phyloP scores from a whole-genome alignment of 163 green algal species.

The Coccomyxa subellipsoidea region DNA sequence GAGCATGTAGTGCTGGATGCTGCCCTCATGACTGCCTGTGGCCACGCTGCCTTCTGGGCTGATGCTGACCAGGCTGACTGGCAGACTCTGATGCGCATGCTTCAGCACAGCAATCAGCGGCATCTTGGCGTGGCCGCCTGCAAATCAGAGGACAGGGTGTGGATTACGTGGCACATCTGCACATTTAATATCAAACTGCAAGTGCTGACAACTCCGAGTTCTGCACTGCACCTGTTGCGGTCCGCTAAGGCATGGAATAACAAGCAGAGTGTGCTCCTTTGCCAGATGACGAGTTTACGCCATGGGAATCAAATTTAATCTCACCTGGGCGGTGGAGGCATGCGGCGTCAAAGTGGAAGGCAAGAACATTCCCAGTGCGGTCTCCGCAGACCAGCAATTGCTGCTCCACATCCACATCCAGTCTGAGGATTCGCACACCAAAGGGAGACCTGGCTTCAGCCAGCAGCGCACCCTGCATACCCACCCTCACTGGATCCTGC shows the following conservation, averaged over 20 bases:
- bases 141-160: not conserved
- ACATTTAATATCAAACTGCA: not conserved
- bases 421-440: not conserved
- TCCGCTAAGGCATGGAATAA: not conserved
- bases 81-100: not conserved
- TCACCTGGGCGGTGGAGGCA: not conserved
- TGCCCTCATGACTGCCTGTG: slow-evolving; percentile 2
- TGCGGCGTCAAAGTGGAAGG: not conserved
- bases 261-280: not conserved
- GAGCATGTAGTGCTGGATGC: slow-evolving; percentile 9
- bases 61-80: slow-evolving; percentile 12
- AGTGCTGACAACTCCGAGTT: not conserved
- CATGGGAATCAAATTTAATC: not conserved
- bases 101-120: not conserved
- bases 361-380: not conserved
- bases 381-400: slow-evolving; percentile 9
- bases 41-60: not conserved
- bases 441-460: slow-evolving; percentile 13
- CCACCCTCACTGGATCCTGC: not conserved
- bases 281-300: no score
- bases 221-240: not conserved
- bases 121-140: not conserved
- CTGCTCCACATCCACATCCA: slow-evolving; percentile 12
- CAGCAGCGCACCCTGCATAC: not conserved
- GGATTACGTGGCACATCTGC: not conserved